Conservation (phyloP, 345 rosid genomes). For the Cardamine occulta region DNA sequence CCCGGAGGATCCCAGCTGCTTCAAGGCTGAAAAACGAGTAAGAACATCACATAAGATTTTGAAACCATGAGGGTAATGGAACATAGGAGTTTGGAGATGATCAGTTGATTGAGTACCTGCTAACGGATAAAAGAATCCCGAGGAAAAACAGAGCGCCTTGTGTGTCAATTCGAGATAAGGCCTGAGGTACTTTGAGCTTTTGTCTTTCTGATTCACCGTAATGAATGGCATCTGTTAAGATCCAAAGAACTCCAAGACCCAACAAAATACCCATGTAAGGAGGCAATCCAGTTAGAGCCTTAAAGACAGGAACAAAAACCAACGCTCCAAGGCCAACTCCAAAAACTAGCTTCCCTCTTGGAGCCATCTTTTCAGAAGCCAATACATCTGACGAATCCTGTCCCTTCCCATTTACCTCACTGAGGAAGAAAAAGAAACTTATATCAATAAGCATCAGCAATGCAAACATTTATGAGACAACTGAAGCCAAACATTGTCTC, state of each 20-base stretch:
- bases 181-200: slow-evolving; percentile 91
- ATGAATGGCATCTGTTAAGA: slow-evolving; percentile 94
- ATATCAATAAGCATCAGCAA: slow-evolving; percentile 37
- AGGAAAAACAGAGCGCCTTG: slow-evolving; percentile 96
- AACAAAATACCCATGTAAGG: slow-evolving; percentile 94
- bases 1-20: slow-evolving; percentile 89
- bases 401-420: slow-evolving; percentile 89
- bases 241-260: slow-evolving; percentile 98
- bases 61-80: not conserved
- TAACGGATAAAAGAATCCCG: slow-evolving; percentile 86
- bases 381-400: slow-evolving; percentile 61
- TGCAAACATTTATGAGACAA: slow-evolving; percentile 1
- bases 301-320: slow-evolving; percentile 89
- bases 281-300: slow-evolving; percentile 92
- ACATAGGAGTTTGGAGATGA: slow-evolving; percentile 8
- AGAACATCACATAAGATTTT: slow-evolving; percentile 1
- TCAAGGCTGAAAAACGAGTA: slow-evolving; percentile 62
- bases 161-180: slow-evolving; percentile 88
- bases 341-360: slow-evolving; percentile 87
- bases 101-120: slow-evolving; percentile 59
- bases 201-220: slow-evolving; percentile 93
- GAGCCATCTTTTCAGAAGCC: slow-evolving; percentile 93
- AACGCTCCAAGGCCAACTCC: slow-evolving; percentile 87
- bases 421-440: slow-evolving; percentile 45
- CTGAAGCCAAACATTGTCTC: not conserved